These are phyloP conservation scores for Themeda triandra DNA, from an alignment of 176 grass and related monocot species.

Conservation along the genomic window DNA sequence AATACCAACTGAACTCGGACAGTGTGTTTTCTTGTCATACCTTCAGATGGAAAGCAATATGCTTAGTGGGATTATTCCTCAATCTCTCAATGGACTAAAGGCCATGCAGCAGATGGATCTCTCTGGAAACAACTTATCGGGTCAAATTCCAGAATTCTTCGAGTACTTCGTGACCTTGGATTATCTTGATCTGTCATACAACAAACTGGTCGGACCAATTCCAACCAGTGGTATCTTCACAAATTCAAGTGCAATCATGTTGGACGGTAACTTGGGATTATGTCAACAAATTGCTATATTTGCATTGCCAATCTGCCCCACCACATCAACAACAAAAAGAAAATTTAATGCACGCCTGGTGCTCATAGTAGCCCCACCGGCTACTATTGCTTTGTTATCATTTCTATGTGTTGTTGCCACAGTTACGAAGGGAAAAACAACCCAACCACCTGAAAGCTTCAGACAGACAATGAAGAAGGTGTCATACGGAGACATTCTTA, in stretches of 20 bases:
- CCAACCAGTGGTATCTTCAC: neutral
- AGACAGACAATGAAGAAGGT: slow-evolving; percentile 38
- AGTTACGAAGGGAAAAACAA: neutral
- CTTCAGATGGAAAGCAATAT: slow-evolving; percentile 20
- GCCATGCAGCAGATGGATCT: neutral
- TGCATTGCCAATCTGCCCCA: neutral
- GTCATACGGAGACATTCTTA: slow-evolving; percentile 13
- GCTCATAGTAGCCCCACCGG: neutral
- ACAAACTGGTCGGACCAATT: neutral
- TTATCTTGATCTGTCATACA: neutral
- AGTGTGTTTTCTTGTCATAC: neutral
- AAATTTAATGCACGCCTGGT: neutral
- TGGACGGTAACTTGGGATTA: neutral
- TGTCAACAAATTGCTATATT: neutral
- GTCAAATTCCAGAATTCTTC: neutral
- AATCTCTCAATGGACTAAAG: neutral
- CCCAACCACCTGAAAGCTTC: neutral
- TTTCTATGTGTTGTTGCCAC: neutral
- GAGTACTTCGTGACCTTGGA: neutral
- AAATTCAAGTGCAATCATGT: neutral
- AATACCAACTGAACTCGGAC: neutral
- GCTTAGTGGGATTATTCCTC: neutral
- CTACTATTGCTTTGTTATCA: neutral
- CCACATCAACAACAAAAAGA: neutral
- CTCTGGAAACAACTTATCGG: neutral